Percentiles rank a stretch among this genome's conserved stretches.
phyloP scores from a whole-genome alignment of 2,329 filamentous ascomycete genomes.

The Alternaria atra region DNA sequence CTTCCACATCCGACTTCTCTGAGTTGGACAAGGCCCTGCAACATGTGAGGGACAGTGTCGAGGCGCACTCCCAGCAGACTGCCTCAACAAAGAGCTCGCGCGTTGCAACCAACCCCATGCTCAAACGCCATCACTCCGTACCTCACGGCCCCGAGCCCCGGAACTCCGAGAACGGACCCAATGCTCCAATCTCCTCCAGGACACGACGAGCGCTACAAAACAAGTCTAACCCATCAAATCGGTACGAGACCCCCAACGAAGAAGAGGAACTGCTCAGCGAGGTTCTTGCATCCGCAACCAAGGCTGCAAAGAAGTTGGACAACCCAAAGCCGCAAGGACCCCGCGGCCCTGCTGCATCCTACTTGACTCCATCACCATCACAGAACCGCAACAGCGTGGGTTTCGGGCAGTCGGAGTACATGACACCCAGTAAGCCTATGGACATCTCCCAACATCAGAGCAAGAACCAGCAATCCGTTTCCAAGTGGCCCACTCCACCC shows the following conservation, averaged over 20 bases:
- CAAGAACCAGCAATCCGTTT: conserved; percentile 59
- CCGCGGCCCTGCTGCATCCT: conserved; percentile 68
- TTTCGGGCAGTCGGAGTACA: conserved; percentile 72
- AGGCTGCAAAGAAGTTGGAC: conserved; percentile 76
- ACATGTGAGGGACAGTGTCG: conserved; percentile 67
- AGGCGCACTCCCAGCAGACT: conserved; percentile 52
- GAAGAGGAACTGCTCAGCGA: conserved; percentile 96
- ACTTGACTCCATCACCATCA: conserved; percentile 79
- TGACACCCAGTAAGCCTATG: conserved; percentile 73
- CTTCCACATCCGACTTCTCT: conserved; percentile 62
- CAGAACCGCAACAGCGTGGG: conserved; percentile 81
- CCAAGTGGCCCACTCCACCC: conserved; percentile 94
- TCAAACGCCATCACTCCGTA: conserved; percentile 60
- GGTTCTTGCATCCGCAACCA: conserved; percentile 78
- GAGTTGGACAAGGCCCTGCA: conserved; percentile 70
- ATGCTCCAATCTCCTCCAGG: conserved; percentile 75
- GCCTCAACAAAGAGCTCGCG: conserved; percentile 45
- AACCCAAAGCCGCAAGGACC: conserved; percentile 55
- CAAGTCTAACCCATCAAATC: conserved; percentile 76
- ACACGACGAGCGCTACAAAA: conserved; percentile 78
- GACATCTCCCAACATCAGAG: conserved; percentile 62
- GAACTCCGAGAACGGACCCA: conserved; percentile 65
- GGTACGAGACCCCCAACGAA: conserved; percentile 94
- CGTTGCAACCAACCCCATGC: conserved; percentile 55
- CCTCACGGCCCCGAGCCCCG: conserved; percentile 57